Evolutionary conservation across 2,329 filamentous ascomycete species (phyloP), one percentile per base, ranked within the genome.

Genomic region (Aspergillus novoparasiticus): DNA sequence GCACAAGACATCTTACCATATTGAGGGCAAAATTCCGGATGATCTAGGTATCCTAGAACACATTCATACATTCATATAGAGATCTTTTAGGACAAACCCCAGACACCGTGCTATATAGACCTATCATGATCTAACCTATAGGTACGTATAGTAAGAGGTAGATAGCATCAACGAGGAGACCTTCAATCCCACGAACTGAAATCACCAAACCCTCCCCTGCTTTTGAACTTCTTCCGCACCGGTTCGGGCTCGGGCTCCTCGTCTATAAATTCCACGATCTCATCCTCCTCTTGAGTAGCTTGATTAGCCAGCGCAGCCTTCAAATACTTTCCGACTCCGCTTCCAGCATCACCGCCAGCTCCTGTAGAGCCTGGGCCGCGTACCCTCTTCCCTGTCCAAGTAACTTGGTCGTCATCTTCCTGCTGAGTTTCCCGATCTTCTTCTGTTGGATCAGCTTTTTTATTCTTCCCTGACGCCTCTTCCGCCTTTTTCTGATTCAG

Each of bases 331-430:
- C 94, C 95, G 11, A 90, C 85, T 1, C 71, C 77, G 8, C 73
- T 78, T 14, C 88, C 87, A 5, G 78, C 77, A 16, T 78, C 76
- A 32, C 79, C 78, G 16, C 73, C 76, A 32, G 76, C 74, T 1
- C 84, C 84, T 1, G 87, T 82, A 0, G 83, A 87, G 1, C 88
- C 90, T 71, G 90, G 87, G 1, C 82, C 84, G 71, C 93, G 84
- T 57, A 99, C 87, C 46, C 94, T 84, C 81, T 98, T 99, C 4
- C 95, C 95, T 3, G 95, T 98, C 95, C 95, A 99, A 3, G 95
- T 99, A 2, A 92, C 90, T 75, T 87, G 88, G 72, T 98, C 93
- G 73, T 97, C 94, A 59, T 96, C 94, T 1, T 85, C 81, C 62
- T 84, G 67, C 48, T 66, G 71, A 55, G 65, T 61, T 16, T 61